Percentiles rank a stretch among this genome's conserved stretches.
Conservation (phyloP, 208 protist species). For the Strigomonas culicis region DNA sequence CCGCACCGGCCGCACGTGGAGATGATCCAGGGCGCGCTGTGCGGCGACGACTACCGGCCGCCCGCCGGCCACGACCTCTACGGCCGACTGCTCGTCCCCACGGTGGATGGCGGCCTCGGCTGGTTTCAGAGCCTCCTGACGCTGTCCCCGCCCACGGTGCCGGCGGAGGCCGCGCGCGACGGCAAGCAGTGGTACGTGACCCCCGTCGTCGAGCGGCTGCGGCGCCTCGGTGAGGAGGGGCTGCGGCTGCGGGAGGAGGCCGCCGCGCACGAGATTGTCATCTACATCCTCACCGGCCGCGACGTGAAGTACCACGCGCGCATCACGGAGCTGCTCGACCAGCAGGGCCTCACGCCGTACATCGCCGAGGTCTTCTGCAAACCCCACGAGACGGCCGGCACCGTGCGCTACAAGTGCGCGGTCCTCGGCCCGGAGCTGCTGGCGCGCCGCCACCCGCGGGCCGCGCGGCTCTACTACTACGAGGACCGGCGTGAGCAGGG, state of each 20-base stretch:
- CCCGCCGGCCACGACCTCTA: slow-evolving; percentile 19
- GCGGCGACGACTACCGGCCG: neutral
- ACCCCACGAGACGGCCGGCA: slow-evolving; percentile 57
- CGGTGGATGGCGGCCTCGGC: slow-evolving; percentile 48
- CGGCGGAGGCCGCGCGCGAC: slow-evolving; percentile 24
- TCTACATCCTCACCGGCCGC: slow-evolving; percentile 73
- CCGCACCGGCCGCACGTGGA: slow-evolving; percentile 10
- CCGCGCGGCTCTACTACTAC: slow-evolving; percentile 63
- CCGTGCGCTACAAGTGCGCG: slow-evolving; percentile 71
- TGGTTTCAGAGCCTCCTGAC: slow-evolving; percentile 79
- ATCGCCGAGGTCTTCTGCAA: slow-evolving; percentile 65
- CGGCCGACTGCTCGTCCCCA: slow-evolving; percentile 27
- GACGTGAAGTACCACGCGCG: slow-evolving; percentile 53
- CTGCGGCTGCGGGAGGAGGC: slow-evolving; percentile 6
- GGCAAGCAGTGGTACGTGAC: slow-evolving; percentile 34
- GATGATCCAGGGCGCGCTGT: neutral
- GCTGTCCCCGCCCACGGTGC: slow-evolving; percentile 64
- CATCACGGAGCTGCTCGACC: slow-evolving; percentile 52
- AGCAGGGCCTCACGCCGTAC: slow-evolving; percentile 35
- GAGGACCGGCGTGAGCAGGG: slow-evolving; percentile 78
- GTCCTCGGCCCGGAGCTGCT: slow-evolving; percentile 27
- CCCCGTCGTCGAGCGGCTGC: slow-evolving; percentile 19
- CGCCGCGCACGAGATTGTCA: slow-evolving; percentile 3
- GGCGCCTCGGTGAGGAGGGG: slow-evolving; percentile 9
- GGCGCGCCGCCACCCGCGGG: neutral